Conservation (phyloP, 345 rosid species). For the Lepidium africanum region DNA sequence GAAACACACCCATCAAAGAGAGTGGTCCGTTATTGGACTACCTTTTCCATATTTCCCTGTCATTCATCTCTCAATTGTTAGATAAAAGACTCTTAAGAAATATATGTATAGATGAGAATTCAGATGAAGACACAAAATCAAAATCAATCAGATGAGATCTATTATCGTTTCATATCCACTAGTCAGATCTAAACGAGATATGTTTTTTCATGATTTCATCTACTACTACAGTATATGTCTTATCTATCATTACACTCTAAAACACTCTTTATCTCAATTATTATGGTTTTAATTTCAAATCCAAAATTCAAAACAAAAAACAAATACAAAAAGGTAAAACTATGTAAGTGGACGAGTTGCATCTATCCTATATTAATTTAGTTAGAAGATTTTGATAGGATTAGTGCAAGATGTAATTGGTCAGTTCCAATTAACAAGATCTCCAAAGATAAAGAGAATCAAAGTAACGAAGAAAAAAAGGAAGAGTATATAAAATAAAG, state of each 20-base stretch:
- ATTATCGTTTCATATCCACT: conserved; percentile 3
- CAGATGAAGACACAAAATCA: not conserved
- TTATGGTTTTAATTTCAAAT: not conserved
- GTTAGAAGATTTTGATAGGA: too few species aligned
- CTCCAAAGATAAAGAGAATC: too few species aligned
- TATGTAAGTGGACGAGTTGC: too few species aligned
- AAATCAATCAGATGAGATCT: conserved; percentile 10
- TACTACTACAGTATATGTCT: not conserved
- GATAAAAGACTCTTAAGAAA: not conserved
- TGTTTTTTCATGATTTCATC: not conserved
- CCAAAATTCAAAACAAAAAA: too few species aligned
- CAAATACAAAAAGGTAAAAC: too few species aligned
- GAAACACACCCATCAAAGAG: not conserved
- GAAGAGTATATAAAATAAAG: too few species aligned
- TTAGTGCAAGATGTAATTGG: too few species aligned
- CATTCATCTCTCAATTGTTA: not conserved
- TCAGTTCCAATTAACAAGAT: too few species aligned
- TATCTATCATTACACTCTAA: not conserved
- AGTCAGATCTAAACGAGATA: not conserved
- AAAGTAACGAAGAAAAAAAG: too few species aligned
- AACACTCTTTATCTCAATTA: not conserved
- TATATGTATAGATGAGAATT: not conserved
- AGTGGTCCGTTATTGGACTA: not conserved
- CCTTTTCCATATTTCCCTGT: not conserved
- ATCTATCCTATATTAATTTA: too few species aligned